phyloP scores from a whole-genome alignment of 129 eudicot genomes.

The Calendula officinalis region DNA sequence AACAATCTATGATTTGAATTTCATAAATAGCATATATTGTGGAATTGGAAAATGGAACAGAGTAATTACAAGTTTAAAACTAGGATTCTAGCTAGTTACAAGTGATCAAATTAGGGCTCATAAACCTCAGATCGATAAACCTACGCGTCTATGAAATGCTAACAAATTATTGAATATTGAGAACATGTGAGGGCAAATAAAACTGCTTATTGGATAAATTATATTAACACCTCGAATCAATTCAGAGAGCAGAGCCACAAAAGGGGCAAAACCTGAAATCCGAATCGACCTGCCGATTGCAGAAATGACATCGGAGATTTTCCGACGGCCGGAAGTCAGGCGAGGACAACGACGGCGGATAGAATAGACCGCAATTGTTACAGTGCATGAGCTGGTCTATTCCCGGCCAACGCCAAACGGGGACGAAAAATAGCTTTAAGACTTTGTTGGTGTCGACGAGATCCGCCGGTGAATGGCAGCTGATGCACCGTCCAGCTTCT shows the following conservation, averaged over 20 bases:
- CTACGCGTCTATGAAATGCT: not conserved
- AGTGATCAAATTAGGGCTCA: not conserved
- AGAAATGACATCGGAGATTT: slow-evolving; percentile 44
- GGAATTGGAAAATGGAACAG: not conserved
- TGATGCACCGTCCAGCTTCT: slow-evolving; percentile 58
- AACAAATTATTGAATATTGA: not conserved
- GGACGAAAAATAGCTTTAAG: slow-evolving; percentile 70
- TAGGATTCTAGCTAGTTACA: not conserved
- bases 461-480: slow-evolving; percentile 69
- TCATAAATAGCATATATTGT: not conserved
- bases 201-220: not conserved
- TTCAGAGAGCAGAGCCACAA: slow-evolving; percentile 65
- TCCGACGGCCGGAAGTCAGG: slow-evolving; percentile 29
- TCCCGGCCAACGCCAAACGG: slow-evolving; percentile 76
- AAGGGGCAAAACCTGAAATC: slow-evolving; percentile 72
- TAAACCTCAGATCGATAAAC: not conserved
- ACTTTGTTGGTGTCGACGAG: slow-evolving; percentile 70
- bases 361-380: slow-evolving; percentile 58
- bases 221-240: not conserved
- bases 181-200: not conserved
- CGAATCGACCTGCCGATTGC: slow-evolving; percentile 45
- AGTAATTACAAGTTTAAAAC: not conserved
- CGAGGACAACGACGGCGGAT: slow-evolving; percentile 52
- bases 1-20: not conserved
- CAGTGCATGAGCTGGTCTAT: slow-evolving; percentile 69